Conservation (phyloP, 2,329 filamentous ascomycete genomes). For the Rhynchosporium graminicola region DNA sequence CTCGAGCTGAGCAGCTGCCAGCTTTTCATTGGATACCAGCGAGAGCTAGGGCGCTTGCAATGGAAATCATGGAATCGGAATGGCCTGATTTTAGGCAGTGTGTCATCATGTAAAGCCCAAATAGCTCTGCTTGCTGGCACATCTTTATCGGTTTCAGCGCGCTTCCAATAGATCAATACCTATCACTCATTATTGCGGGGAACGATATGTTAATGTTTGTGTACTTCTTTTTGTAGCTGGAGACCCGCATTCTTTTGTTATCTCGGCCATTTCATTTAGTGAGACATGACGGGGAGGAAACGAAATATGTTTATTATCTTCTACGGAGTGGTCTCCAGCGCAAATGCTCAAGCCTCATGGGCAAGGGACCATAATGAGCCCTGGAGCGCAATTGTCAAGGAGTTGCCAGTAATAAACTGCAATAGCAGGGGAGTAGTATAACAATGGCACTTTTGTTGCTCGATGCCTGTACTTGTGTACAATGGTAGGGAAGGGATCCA, state of each 20-base stretch:
- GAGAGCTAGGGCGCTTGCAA: not conserved
- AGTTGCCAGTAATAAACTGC: no score
- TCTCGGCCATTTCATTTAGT: not conserved
- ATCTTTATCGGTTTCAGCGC: not conserved
- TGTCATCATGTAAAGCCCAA: not conserved
- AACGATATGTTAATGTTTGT: not conserved
- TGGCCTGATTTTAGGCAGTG: not conserved
- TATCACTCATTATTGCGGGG: not conserved
- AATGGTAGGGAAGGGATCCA: not conserved
- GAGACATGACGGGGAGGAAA: conserved; percentile 1
- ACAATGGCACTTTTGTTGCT: no score
- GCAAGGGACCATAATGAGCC: not conserved
- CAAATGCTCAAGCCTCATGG: not conserved
- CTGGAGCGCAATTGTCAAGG: not conserved
- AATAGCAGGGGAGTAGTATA: no score
- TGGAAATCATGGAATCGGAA: not conserved
- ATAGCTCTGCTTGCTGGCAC: not conserved
- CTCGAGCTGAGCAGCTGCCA: not conserved
- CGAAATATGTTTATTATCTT: no score
- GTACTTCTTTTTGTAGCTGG: not conserved
- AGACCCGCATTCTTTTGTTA: not conserved
- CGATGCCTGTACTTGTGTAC: no score
- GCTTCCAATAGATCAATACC: not conserved
- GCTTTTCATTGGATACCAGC: conserved; percentile 3
- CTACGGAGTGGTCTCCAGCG: not conserved